These are phyloP conservation scores for Mycosarcoma maydis DNA, from an alignment of 1,284 basidiomycete species.

Conservation along the genomic window DNA sequence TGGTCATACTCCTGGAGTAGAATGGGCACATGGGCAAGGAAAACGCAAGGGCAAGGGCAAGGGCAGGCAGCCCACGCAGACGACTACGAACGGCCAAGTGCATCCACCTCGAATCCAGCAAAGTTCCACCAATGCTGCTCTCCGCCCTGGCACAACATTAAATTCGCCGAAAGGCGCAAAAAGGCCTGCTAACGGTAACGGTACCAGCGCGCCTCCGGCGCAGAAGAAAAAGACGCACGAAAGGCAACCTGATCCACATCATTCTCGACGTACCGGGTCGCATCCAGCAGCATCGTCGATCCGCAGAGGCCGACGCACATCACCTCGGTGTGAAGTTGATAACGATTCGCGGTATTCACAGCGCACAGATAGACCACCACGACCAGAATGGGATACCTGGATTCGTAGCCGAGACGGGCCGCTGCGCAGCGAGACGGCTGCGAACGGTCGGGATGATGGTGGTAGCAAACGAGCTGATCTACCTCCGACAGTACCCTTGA, in stretches of 20 bases:
- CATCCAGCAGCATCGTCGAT: background rate
- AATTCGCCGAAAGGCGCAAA: conserved; percentile 1
- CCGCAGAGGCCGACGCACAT: conserved; percentile 2
- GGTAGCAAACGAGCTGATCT: background rate
- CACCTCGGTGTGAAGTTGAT: background rate
- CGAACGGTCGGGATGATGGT: background rate
- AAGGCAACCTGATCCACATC: too few species aligned
- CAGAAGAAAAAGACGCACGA: too few species aligned
- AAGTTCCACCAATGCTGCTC: background rate
- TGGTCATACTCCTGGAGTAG: too few species aligned
- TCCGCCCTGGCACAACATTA: background rate
- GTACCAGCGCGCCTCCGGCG: background rate
- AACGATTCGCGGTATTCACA: background rate
- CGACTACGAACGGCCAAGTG: background rate
- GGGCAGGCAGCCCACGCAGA: background rate
- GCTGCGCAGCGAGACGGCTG: background rate
- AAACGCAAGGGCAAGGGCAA: conserved; percentile 9
- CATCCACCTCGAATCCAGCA: conserved; percentile 28
- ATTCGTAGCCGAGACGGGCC: conserved; percentile 3
- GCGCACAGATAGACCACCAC: conserved; percentile 4
- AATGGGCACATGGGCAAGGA: background rate
- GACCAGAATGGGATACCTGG: conserved; percentile 13
- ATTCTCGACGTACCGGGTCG: background rate
- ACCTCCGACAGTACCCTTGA: background rate
- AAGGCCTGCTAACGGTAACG: conserved; percentile 7